Evolutionary conservation across 768 basidiomycete genomes (phyloP), one percentile per base, ranked within the genome.

Genomic region (Cubamyces sp.): DNA sequence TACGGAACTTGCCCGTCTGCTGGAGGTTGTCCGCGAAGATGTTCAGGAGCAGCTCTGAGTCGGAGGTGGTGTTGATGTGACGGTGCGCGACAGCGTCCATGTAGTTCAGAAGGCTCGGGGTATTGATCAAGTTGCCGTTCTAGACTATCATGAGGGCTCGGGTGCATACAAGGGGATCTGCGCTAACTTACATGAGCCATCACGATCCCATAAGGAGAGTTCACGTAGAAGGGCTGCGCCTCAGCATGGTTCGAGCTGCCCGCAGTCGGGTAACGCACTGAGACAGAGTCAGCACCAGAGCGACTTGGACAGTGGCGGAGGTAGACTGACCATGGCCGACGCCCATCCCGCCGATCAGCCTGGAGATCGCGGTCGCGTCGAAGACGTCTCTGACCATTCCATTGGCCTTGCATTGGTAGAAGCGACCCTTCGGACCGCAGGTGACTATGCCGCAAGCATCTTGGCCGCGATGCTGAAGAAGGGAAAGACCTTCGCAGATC

Each of bases 41-140:
- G 77, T 99, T 99, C 65, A 99, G 85, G 42, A 99, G 84, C 14
- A 99, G 81, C 76, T 99, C 97, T 4, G 96, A 98, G 78, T 99
- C 97, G 26, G 94, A 97, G 46, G 94, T 92, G 8, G 97, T 99
- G 78, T 99, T 99, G 79, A 98, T 98, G 74, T 99, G 97, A 43
- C 97, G 84, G 76, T 99, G 97, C 12, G 95, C 96, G 26, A 89
- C 92, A 21, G 93, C 91, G 69, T 99, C 97, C 84, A 99, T 91
- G 77, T 87, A 96, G 69, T 90, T 89, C 65, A 96, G 82, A n/a
- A 99, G 81, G 43, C 86, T 81, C 12, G 80, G 74, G 4, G 95
- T 96, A 78, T 99, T 96, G 79, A 97, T 96, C 37, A 98, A 85
- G 75, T 99, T 99, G 42, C 97, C 97, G 77, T 99, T 99, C 96